Base-by-base conservation (phyloP, 2,329 filamentous ascomycete genomes). In the Lizonia empirigonia region DNA sequence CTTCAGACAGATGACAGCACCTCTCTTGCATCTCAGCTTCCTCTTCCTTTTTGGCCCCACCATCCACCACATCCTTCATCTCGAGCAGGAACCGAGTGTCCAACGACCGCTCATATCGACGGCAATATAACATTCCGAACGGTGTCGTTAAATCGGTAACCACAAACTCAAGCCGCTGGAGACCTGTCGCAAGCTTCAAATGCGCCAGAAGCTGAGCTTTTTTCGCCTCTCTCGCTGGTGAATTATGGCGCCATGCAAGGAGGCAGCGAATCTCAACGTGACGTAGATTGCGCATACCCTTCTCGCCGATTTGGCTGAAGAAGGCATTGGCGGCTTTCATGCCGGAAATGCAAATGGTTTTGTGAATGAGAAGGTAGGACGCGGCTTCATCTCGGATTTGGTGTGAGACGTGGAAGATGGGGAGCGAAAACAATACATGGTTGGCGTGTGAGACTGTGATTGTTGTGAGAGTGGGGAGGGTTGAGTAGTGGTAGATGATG, bases 381-480 rank as follows among this genome's bases (percentile, higher is more conserved):
- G 62, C 36, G 1, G 53, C 51, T 36, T 65, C 63, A 13, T 13
- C 19, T 5, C 61, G 58, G 9, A 63, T 47, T 29, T 55, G 50
- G 6, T 46, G 52, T 1, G 39, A 58, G 22, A 58, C 19, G 29
- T 49, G 57, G 47, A 63, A 60, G 16, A 65, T 33, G 1, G 54
- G 44, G 5, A 44, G 38, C 3, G 42, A 20, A 16, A 58, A 35
- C 2, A 55, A 19, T 2, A 38, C 33, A 7, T 46, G n/a, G 8
- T n/a, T n/a, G 7, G 10, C 13, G 6, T 26, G 22, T n/a, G 15
- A 20, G 13, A 59, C 50, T 19, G 13, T 5, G 26, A 58, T 26
- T 7, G 4, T 26, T 19, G 16, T 7, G 12, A 47, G 32, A 4
- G 37, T 33, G 1, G 55, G 55, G 23, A 55, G 54, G 8, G 49